phyloP scores from a whole-genome alignment of 306 rosid species.

The Castanospermum australe region DNA sequence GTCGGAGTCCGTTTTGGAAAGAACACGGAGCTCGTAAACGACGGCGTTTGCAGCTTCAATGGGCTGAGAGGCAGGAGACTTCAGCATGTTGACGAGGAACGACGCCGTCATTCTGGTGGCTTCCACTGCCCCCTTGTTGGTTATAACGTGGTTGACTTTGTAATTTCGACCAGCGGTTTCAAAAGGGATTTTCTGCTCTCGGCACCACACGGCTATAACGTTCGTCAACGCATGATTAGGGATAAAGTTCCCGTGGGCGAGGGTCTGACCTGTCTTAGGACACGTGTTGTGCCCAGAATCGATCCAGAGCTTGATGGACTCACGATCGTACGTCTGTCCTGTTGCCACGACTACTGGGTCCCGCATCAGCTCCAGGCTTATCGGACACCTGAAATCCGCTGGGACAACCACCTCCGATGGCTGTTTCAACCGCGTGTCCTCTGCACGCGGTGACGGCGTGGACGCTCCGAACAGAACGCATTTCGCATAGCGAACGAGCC shows the following conservation, averaged over 20 bases:
- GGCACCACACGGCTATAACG: slow-evolving; percentile 84
- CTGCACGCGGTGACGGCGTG: slow-evolving; percentile 43
- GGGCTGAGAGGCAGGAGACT: slow-evolving; percentile 22
- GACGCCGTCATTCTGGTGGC: slow-evolving; percentile 80
- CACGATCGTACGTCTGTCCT: slow-evolving; percentile 93
- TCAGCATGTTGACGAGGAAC: slow-evolving; percentile 63
- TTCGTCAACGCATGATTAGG: slow-evolving; percentile 71
- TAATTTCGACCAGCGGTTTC: too few relatives aligned
- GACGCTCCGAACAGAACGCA: slow-evolving; percentile 84
- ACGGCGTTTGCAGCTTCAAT: slow-evolving; percentile 51
- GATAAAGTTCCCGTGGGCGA: slow-evolving; percentile 66
- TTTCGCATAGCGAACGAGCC: slow-evolving; percentile 79
- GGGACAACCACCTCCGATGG: slow-evolving; percentile 51
- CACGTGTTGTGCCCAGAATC: slow-evolving; percentile 92
- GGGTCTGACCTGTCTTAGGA: slow-evolving; percentile 85
- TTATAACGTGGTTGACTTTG: slow-evolving; percentile 37
- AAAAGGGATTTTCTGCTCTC: slow-evolving; percentile 64
- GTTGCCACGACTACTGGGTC: slow-evolving; percentile 95
- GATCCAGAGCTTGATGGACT: slow-evolving; percentile 69
- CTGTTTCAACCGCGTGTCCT: slow-evolving; percentile 25
- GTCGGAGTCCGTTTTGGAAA: slow-evolving; percentile 75
- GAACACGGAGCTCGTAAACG: slow-evolving; percentile 76
- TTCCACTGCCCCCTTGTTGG: slow-evolving; percentile 71
- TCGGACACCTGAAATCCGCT: slow-evolving; percentile 80
- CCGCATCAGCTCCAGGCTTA: slow-evolving; percentile 71